Base-by-base conservation (phyloP, 305 asterid genomes). In the Plantago coronopus region DNA sequence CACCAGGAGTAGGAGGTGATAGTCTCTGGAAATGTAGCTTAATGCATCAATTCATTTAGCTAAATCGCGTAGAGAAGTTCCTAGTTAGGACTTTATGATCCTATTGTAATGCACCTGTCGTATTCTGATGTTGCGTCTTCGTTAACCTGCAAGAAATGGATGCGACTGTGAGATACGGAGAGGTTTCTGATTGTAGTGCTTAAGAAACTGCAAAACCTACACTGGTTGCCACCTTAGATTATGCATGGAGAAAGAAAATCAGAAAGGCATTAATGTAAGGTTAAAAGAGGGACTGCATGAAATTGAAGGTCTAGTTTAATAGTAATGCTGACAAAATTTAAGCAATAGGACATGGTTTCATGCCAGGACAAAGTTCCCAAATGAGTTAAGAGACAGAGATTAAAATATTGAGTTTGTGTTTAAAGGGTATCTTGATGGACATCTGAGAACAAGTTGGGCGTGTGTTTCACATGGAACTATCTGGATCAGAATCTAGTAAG, bases 381-480 rank as follows among this genome's bases (percentile, higher is more conserved):
- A 66, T 62, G 50, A 50, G 77, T 46, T 61, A 20, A 64, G 54
- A 43, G 49, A 37, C 42, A 64, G 2, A 34, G 31, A 61, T 49
- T 72, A 63, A n/a, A 67, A 64, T 54, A 72, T 74, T 53, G 73
- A 70, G 75, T 64, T 66, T 25, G 60, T 67, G 67, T 68, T 14
- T 37, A 55, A 49, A 46, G 70, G 58, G 70, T 56, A 72, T 67
- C 66, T 72, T 19, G 65, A 57, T 71, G 27, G 66, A 68, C 57
- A 64, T 48, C 61, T 46, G 59, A 69, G 62, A 60, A 19, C 74
- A 74, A 66, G 65, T 66, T 65, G 70, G 4, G 48, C 22, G 14
- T 59, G 38, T 49, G 48, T 56, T 47, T 63, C 54, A 49, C 51
- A 57, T 58, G 74, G 57, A 68, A 59, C n/a, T 54, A 48, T 47